These are phyloP conservation scores for Sonneratia alba DNA, from an alignment of 345 rosid genomes.

Conservation along the genomic window DNA sequence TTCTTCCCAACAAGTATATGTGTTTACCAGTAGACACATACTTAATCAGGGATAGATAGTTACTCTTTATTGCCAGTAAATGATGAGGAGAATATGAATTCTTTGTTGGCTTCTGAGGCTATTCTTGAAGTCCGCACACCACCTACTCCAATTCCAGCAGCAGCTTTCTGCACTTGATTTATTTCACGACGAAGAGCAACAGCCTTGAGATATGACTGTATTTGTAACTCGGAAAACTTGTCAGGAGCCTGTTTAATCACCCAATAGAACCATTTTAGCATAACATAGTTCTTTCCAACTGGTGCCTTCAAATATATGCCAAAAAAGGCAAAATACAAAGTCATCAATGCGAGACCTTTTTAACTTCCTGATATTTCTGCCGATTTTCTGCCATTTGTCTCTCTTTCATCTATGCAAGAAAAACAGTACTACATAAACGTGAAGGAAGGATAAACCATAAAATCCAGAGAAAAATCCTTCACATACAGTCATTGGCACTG, in stretches of 20 bases:
- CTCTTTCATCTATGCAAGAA: slow-evolving; percentile 72
- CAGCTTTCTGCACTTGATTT: slow-evolving; percentile 81
- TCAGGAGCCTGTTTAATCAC: slow-evolving; percentile 57
- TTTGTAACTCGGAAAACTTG: slow-evolving; percentile 86
- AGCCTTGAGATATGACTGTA: slow-evolving; percentile 86
- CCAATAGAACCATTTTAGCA: slow-evolving; percentile 9
- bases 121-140: slow-evolving; percentile 86
- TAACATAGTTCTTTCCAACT: not conserved
- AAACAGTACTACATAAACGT: slow-evolving; percentile 9
- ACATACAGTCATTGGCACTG: slow-evolving; percentile 9
- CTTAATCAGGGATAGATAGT: slow-evolving; percentile 16
- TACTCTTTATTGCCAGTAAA: slow-evolving; percentile 89
- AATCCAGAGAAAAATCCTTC: slow-evolving; percentile 6
- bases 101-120: slow-evolving; percentile 94
- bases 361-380: slow-evolving; percentile 88
- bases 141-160: slow-evolving; percentile 73
- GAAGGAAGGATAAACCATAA: not conserved
- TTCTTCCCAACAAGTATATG: not conserved
- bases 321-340: not conserved
- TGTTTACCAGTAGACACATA: not conserved
- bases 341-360: slow-evolving; percentile 50
- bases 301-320: not conserved
- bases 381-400: slow-evolving; percentile 91
- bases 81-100: slow-evolving; percentile 83
- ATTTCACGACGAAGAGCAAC: slow-evolving; percentile 95